Base-by-base conservation (phyloP, 495 filamentous ascomycete genomes). In the Acidomyces sp. region DNA sequence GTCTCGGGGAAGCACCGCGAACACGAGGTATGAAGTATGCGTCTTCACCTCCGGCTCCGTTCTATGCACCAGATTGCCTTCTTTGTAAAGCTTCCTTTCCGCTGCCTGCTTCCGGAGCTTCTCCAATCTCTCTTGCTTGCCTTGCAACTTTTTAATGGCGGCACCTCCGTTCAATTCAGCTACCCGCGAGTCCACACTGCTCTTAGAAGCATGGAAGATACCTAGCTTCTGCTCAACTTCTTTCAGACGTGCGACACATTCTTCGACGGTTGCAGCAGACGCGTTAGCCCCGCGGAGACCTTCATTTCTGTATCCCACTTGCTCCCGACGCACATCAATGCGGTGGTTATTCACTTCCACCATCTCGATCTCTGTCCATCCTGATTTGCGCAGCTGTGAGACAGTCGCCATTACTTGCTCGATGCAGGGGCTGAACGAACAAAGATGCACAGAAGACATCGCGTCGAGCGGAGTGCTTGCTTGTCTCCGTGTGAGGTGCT, bases 391-490 rank as follows among this genome's bases (percentile, higher is more conserved):
- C 54, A 97, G 70, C 1, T 70, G 66, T 29, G 80, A 74, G 36
- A 93, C 74, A 0, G 92, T 95, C 26, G 74, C 71, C 22, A 80
- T 80, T 6, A 87, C 87, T 59, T 97, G 90, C 61, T 97, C 90
- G 52, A 97, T 86, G 58, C 90, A 97, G 0, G 90, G 90, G 6
- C 80, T 86, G 64, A 97, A 97, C 2, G 87, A 88, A 61, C 90
- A 97, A 45, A 97, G 64, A 45, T 85, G 69, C 15, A 74, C 71
- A 2, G 82, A 62, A 20, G 69, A 62, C 4, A 64, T 64, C 0
- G 81, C 75, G 45, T 85, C 75, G 3, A 97, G 69, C 0, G 85
- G 76, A 0, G 82, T 83, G 17, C 62, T 57, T 63, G 70, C 75
- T 6, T 3, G 48, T 45, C 27, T 34, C 19, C 88, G 78, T 2